Evolutionary conservation across 2,329 filamentous ascomycete species (phyloP), one percentile per base, ranked within the genome.

Genomic region (Lachnellula suecica): DNA sequence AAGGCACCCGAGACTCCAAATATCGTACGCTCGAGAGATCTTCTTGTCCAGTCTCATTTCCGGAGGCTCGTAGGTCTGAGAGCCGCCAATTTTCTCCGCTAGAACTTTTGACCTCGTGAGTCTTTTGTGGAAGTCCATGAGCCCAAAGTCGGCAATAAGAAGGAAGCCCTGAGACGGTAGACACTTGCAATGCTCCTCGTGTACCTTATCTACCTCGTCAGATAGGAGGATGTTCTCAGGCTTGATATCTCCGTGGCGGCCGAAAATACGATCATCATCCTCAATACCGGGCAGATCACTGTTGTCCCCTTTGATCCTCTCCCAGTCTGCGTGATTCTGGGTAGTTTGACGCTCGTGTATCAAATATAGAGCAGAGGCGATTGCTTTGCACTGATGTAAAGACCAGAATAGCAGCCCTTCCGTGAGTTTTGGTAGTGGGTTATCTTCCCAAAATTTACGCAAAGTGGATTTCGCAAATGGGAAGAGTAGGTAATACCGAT

Each of bases 221-320:
- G 66, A 71, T 54, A 63, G 65, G 0, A 72, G 58, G 6, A 73
- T 70, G 23, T 73, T 72, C 6, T 66, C 66, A 0, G 70, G 67
- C 15, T 72, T 73, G 7, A 73, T 59, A 42, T 73, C 70, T 0
- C 71, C 70, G 43, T 73, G 70, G 1, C 68, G 62, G 11, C 69
- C 70, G 41, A 60, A 70, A 0, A 47, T 29, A 1, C 54, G 17
- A 47, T 59, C 41, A 45, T 45, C 42, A 35, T 42, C 25, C n/a
- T 53, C 38, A 4, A 13, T 22, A 17, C 27, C 17, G 8, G 19
- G 23, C 2, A 17, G n/a, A 8, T 7, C 15, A 10, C 11, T 15
- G 7, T 44, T 35, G 1, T 9, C 17, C 19, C 11, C n/a, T 13
- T 4, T 11, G 25, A 19, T 17, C 15, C 13, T n/a, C 11, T 10